Conservation (phyloP, 2,329 filamentous ascomycete species). For the Aspergillus sp. region DNA sequence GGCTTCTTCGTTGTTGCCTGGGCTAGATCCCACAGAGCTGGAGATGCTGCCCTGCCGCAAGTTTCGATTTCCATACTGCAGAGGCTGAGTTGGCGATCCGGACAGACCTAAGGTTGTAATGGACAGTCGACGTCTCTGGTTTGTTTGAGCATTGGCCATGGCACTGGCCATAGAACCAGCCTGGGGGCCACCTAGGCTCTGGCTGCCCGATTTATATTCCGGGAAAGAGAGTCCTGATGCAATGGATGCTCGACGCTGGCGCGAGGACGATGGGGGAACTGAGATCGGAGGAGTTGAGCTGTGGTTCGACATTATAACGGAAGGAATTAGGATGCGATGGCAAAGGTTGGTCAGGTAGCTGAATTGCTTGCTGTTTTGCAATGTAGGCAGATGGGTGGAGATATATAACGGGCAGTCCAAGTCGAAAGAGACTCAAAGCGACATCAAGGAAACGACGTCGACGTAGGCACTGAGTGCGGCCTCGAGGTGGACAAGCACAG, state of each 20-base stretch:
- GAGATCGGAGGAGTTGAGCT: constrained; percentile 41
- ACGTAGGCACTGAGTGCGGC: not conserved
- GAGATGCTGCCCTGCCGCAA: constrained; percentile 68
- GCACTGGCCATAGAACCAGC: constrained; percentile 53
- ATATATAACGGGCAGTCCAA: not conserved
- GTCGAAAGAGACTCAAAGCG: not conserved
- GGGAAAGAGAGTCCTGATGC: constrained; percentile 40
- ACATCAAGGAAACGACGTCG: constrained; percentile 1
- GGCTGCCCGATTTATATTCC: constrained; percentile 35
- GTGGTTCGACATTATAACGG: constrained; percentile 44
- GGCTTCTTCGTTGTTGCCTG: constrained; percentile 42
- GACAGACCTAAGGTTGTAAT: constrained; percentile 74
- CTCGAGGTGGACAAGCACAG: not conserved
- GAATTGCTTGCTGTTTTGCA: not conserved
- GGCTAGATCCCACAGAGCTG: constrained; percentile 53
- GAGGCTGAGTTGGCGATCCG: constrained; percentile 63
- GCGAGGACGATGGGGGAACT: constrained; percentile 33
- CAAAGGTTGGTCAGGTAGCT: not conserved
- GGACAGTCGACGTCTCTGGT: constrained; percentile 66
- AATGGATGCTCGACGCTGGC: constrained; percentile 49
- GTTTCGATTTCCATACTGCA: constrained; percentile 50
- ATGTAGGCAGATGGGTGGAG: not conserved
- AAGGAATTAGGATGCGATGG: not conserved
- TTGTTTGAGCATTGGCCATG: constrained; percentile 49
- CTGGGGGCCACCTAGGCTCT: constrained; percentile 15